Conservation (phyloP, 2,329 filamentous ascomycete genomes). For the Penicillium sp. region DNA sequence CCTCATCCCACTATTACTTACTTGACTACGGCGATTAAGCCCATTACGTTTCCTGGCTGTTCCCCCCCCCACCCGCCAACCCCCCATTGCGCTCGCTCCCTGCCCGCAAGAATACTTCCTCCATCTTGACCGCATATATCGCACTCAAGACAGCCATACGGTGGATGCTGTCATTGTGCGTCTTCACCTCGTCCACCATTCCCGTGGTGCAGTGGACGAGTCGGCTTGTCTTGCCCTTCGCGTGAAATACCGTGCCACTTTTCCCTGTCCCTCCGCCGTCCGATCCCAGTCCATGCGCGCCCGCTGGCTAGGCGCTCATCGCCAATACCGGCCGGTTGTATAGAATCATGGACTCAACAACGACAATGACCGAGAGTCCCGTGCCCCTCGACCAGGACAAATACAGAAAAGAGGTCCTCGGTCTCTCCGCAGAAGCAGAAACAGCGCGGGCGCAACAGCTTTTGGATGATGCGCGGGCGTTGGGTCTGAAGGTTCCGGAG, state of each 20-base stretch:
- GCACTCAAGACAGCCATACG: slow-evolving; percentile 20
- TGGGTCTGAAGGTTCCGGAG: slow-evolving; percentile 46
- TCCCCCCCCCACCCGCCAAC: background rate
- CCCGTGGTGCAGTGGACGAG: slow-evolving; percentile 42
- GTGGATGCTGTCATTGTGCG: slow-evolving; percentile 42
- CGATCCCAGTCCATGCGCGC: slow-evolving; percentile 30
- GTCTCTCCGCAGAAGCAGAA: slow-evolving; percentile 45
- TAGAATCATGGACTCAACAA: slow-evolving; percentile 34
- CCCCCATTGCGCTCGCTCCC: slow-evolving; percentile 20
- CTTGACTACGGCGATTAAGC: background rate
- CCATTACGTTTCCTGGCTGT: background rate
- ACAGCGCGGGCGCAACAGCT: slow-evolving; percentile 46
- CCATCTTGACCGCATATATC: slow-evolving; percentile 4
- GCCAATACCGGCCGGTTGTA: slow-evolving; percentile 23
- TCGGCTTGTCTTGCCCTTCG: slow-evolving; percentile 26
- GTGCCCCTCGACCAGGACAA: slow-evolving; percentile 43
- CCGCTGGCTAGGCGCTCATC: slow-evolving; percentile 30
- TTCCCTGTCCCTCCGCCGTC: background rate
- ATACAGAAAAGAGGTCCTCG: slow-evolving; percentile 48
- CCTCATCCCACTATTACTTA: slow-evolving; percentile 5
- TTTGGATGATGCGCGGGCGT: slow-evolving; percentile 44
- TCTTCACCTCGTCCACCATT: slow-evolving; percentile 40
- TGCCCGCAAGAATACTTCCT: background rate
- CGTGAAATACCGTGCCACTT: slow-evolving; percentile 13
- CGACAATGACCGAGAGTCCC: slow-evolving; percentile 22